Evolutionary conservation across 176 grass and related monocot species (phyloP).

Genomic region (Avena eriantha): DNA sequence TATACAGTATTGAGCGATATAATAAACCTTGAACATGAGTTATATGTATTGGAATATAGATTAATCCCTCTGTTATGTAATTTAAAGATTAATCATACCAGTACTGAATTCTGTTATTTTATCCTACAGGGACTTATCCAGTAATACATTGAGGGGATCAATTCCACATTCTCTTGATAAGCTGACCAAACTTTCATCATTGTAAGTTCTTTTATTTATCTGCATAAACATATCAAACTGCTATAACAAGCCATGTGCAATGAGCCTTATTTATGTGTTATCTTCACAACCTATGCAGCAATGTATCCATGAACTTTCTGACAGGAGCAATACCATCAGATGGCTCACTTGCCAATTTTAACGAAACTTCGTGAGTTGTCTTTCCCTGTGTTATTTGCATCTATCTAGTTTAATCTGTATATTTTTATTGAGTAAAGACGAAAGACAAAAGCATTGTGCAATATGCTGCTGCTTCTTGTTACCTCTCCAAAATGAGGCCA

Average conservation of each 20-base stretch:
- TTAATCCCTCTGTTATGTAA: slow-evolving; percentile 5
- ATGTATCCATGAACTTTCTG: slow-evolving; percentile 98
- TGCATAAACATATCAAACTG: slow-evolving; percentile 28
- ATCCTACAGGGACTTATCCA: slow-evolving; percentile 81
- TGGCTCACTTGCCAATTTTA: slow-evolving; percentile 77
- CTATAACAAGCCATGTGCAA: not conserved
- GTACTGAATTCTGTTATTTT: slow-evolving; percentile 28
- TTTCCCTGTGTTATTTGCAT: slow-evolving; percentile 34
- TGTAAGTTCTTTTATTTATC: slow-evolving; percentile 70
- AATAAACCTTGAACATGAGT: slow-evolving; percentile 5
- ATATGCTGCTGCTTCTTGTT: not conserved
- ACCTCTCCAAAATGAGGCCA: not conserved
- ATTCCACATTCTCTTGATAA: slow-evolving; percentile 88
- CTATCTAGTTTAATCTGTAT: slow-evolving; percentile 26
- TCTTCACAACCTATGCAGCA: slow-evolving; percentile 68
- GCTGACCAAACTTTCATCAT: slow-evolving; percentile 77
- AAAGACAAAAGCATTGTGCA: not conserved
- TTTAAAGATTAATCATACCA: not conserved
- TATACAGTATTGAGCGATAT: not conserved
- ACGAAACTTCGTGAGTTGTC: slow-evolving; percentile 88
- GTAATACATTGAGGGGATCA: slow-evolving; percentile 91
- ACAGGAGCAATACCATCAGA: slow-evolving; percentile 82
- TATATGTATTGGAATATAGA: not conserved
- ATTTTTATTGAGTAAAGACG: slow-evolving; percentile 1
- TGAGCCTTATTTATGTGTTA: not conserved